Percentiles rank a stretch among this genome's conserved stretches.
phyloP scores from a whole-genome alignment of 139 green algal genomes.

The Volvox africanus region DNA sequence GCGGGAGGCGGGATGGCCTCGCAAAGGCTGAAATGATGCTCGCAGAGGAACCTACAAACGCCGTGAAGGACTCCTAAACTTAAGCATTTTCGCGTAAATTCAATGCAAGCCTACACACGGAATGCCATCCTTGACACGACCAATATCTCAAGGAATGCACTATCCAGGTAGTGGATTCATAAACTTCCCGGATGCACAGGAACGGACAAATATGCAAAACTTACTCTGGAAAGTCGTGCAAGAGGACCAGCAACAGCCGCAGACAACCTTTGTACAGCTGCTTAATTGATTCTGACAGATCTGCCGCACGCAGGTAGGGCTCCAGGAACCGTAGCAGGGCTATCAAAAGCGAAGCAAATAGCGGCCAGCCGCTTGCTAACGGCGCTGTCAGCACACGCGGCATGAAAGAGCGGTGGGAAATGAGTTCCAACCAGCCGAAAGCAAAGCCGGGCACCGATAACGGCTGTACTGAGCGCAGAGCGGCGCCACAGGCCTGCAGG shows the following conservation, averaged over 20 bases:
- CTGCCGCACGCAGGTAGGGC: constrained; percentile 92
- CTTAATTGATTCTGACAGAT: constrained; percentile 84
- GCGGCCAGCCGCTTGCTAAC: constrained; percentile 47
- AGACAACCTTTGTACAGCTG: constrained; percentile 97
- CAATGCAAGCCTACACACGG: too few species aligned
- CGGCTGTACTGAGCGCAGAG: constrained; percentile 85
- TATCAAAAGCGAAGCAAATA: constrained; percentile 70
- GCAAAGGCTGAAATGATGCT: constrained; percentile 96
- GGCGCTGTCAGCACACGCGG: constrained; percentile 87
- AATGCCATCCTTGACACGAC: too few species aligned
- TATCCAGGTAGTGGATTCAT: background rate
- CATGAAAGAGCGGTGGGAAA: constrained; percentile 94
- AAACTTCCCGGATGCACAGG: background rate
- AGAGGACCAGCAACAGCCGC: constrained; percentile 96
- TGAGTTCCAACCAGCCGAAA: constrained; percentile 96
- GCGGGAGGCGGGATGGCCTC: constrained; percentile 93
- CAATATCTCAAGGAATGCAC: too few species aligned
- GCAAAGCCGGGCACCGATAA: constrained; percentile 93
- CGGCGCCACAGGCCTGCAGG: constrained; percentile 53
- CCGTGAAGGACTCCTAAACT: background rate
- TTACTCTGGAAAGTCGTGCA: constrained; percentile 98
- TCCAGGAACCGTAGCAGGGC: constrained; percentile 95
- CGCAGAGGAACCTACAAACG: constrained; percentile 89
- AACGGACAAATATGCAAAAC: background rate
- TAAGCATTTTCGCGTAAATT: background rate